A percentile compares a stretch with the other conserved stretches of the same genome.
Conservation (phyloP, 495 filamentous ascomycete genomes). For the Aspergillus bridgeri region DNA sequence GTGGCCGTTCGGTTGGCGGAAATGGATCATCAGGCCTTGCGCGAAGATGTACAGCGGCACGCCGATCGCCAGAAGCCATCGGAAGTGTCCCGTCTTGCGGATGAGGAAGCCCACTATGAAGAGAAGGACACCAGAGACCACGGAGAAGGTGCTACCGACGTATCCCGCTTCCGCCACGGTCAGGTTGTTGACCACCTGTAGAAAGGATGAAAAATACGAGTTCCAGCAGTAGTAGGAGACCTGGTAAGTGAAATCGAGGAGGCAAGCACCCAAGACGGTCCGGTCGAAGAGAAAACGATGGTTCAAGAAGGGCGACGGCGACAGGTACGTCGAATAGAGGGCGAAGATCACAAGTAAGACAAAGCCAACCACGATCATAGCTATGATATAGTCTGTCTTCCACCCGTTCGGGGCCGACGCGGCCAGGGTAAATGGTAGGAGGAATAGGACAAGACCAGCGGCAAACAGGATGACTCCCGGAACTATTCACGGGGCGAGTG, state of each 20-base stretch:
- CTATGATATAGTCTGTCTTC: constrained; percentile 49
- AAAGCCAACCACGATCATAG: constrained; percentile 56
- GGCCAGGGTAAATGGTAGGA: constrained; percentile 57
- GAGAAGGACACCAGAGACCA: constrained; percentile 44
- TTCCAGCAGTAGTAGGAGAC: constrained; percentile 54
- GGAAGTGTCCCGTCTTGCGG: constrained; percentile 54
- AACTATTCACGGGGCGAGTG: too few relatives aligned
- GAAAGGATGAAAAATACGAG: constrained; percentile 62
- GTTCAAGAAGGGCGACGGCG: constrained; percentile 55
- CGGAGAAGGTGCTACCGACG: constrained; percentile 48
- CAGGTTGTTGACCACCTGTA: constrained; percentile 67
- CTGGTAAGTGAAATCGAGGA: constrained; percentile 55
- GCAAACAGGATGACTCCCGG: constrained; percentile 55
- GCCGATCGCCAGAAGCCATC: constrained; percentile 50
- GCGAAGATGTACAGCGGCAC: constrained; percentile 58
- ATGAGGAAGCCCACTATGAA: constrained; percentile 53
- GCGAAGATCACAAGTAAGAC: constrained; percentile 51
- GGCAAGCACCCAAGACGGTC: constrained; percentile 60
- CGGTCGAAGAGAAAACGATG: constrained; percentile 56
- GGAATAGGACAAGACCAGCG: constrained; percentile 55
- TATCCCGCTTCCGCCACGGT: constrained; percentile 52
- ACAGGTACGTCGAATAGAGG: constrained; percentile 53
- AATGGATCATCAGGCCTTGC: constrained; percentile 59
- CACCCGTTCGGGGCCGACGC: constrained; percentile 44
- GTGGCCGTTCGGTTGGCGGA: constrained; percentile 55